Conservation (phyloP, 108 stramenopile species). For the Seminavis robusta region DNA sequence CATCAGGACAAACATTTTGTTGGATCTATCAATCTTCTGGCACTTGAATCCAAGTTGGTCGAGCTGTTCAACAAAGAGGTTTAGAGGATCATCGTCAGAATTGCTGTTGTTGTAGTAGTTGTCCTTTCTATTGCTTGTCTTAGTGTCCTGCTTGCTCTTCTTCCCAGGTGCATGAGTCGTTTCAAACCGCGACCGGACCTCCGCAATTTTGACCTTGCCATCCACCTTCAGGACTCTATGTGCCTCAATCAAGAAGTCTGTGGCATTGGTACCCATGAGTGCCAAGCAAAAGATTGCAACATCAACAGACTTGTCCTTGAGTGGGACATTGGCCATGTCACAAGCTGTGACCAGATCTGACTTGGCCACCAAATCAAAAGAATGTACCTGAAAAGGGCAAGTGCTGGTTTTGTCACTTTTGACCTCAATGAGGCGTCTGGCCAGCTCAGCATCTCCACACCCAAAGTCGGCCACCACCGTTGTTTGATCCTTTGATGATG, state of each 20-base stretch:
- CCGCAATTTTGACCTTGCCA: constrained; percentile 90
- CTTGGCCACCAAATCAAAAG: constrained; percentile 94
- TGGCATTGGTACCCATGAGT: constrained; percentile 96
- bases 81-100: constrained; percentile 30
- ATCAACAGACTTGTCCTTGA: constrained; percentile 82
- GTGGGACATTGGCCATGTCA: constrained; percentile 95
- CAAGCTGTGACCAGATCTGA: constrained; percentile 90
- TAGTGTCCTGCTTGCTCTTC: constrained; percentile 13
- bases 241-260: constrained; percentile 94
- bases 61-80: constrained; percentile 66
- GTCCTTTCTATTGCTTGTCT: constrained; percentile 16
- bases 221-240: constrained; percentile 79
- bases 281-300: constrained; percentile 94
- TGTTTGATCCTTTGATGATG: constrained; percentile 5
- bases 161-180: constrained; percentile 12
- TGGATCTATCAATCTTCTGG: constrained; percentile 65
- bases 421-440: constrained; percentile 50
- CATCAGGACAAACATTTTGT: constrained; percentile 93
- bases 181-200: constrained; percentile 94
- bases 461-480: constrained; percentile 95
- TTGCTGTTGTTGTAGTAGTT: constrained; percentile 4
- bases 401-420: constrained; percentile 6
- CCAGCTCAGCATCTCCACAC: constrained; percentile 97
- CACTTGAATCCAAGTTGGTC: constrained; percentile 70
- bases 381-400: constrained; percentile 71